phyloP scores from a whole-genome alignment of 352 stramenopile species.

The Lagenidium giganteum region DNA sequence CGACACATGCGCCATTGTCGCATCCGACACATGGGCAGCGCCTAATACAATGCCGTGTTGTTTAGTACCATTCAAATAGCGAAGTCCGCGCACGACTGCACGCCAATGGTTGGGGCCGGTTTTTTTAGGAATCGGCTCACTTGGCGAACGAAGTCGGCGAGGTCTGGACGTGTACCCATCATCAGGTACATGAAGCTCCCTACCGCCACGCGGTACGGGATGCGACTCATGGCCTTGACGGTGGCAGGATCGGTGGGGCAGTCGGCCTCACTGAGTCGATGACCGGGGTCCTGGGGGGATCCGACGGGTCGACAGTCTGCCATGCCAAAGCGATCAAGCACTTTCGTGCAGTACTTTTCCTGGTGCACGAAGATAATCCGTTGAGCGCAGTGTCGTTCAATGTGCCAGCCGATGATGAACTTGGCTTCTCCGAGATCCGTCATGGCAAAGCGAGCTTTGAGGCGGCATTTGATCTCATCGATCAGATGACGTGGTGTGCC shows the following conservation, averaged over 20 bases:
- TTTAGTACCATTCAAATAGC: slow-evolving; percentile 6
- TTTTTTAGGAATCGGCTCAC: slow-evolving; percentile 5
- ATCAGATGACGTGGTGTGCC: neutral
- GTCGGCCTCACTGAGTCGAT: neutral
- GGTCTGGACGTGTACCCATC: slow-evolving; percentile 12
- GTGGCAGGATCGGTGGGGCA: neutral
- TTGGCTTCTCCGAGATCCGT: slow-evolving; percentile 1
- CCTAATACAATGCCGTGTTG: slow-evolving; percentile 4
- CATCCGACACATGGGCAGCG: too few relatives aligned
- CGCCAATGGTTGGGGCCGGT: slow-evolving; percentile 12
- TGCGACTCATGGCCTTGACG: slow-evolving; percentile 1
- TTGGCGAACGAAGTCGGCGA: slow-evolving; percentile 4
- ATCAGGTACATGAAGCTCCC: slow-evolving; percentile 20
- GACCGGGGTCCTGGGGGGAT: neutral
- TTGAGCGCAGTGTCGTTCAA: neutral
- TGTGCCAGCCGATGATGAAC: slow-evolving; percentile 10
- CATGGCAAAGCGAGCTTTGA: slow-evolving; percentile 6
- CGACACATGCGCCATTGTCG: neutral
- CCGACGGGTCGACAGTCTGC: neutral
- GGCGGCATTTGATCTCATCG: neutral
- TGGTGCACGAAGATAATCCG: slow-evolving; percentile 11
- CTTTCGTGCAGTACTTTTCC: slow-evolving; percentile 9
- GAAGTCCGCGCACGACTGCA: neutral
- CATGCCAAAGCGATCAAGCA: slow-evolving; percentile 6
- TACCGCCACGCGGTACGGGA: slow-evolving; percentile 10